Conservation (phyloP, 2,329 filamentous ascomycete species). For the Cephalotrichum gorgonifer region DNA sequence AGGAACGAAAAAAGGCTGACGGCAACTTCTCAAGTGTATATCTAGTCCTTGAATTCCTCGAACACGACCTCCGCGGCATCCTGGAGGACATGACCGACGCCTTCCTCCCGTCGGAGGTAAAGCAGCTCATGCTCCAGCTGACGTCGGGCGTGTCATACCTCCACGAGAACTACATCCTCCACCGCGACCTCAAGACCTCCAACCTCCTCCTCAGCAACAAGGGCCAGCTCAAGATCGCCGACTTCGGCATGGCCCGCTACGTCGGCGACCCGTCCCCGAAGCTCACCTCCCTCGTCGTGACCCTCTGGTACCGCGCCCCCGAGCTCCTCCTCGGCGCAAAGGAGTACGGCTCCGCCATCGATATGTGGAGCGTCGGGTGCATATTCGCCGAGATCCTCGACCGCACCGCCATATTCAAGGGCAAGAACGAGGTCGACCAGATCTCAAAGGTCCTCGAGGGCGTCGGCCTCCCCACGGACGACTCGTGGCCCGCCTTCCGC, state of each 20-base stretch:
- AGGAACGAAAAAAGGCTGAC: conserved; percentile 8
- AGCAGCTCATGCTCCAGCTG: conserved; percentile 79
- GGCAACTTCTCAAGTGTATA: conserved; percentile 55
- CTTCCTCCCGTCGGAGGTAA: conserved; percentile 85
- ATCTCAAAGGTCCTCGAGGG: conserved; percentile 80
- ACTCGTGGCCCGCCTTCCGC: conserved; percentile 77
- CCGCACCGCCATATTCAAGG: conserved; percentile 73
- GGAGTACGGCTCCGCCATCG: conserved; percentile 65
- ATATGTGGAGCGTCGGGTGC: conserved; percentile 95
- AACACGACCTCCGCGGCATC: conserved; percentile 90
- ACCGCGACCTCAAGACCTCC: conserved; percentile 87
- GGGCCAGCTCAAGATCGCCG: conserved; percentile 87
- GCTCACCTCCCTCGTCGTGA: conserved; percentile 88
- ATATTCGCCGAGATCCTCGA: conserved; percentile 87
- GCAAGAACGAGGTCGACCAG: conserved; percentile 87
- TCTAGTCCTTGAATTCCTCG: conserved; percentile 93
- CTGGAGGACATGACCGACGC: conserved; percentile 91
- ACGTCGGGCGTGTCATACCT: conserved; percentile 73
- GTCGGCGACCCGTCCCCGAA: conserved; percentile 67
- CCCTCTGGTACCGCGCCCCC: conserved; percentile 90
- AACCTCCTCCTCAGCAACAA: conserved; percentile 94
- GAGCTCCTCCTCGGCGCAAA: conserved; percentile 78
- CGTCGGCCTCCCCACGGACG: conserved; percentile 74
- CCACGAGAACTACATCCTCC: conserved; percentile 82
- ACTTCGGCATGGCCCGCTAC: conserved; percentile 96